Evolutionary conservation across 2,329 filamentous ascomycete genomes (phyloP), one percentile per base, ranked within the genome.

Genomic region (Hypoxylon sp.): DNA sequence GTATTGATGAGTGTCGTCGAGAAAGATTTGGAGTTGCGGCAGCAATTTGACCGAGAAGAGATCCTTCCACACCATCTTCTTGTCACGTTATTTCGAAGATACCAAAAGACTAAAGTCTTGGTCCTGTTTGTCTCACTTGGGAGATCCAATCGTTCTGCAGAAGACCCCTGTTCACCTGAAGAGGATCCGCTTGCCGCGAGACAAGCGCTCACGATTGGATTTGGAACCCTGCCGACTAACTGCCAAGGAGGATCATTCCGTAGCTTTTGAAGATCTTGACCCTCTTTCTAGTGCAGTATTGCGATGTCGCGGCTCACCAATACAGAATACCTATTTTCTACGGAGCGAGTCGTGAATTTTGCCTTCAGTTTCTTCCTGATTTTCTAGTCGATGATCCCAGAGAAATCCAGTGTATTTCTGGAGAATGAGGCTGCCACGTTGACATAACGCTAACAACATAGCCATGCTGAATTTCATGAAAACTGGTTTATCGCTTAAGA

Each of bases 111-210:
- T 53, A 56, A 50, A 60, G 48, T 63, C 70, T 66, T 71, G 65
- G 66, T 66, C 64, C 55, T 65, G 62, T 56, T 43, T 74, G 72
- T 66, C 67, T 74, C 65, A 70, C 56, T 59, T n/a, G 41, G 21
- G 56, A 38, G 55, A 52, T 53, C 76, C 76, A 78, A 78, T 78
- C 64, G 68, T 60, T 38, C 25, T 64, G 65, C 38, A 69, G 67
- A 74, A 71, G 65, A 76, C 70, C 76, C 76, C 56, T 77, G 75
- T 52, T 69, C 74, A 63, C 70, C 74, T 76, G 73, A 75, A 71
- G 43, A 69, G 66, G 69, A 60, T 72, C 73, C 64, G 74, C 58
- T 68, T 63, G 59, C 56, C 59, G 68, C 68, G 45, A 58, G 63
- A 68, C 61, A 66, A 74, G 73, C 72, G 75, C 70, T 64, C 63